Conservation (phyloP, 2,329 filamentous ascomycete genomes). For the Gaeumannomyces tritici region DNA sequence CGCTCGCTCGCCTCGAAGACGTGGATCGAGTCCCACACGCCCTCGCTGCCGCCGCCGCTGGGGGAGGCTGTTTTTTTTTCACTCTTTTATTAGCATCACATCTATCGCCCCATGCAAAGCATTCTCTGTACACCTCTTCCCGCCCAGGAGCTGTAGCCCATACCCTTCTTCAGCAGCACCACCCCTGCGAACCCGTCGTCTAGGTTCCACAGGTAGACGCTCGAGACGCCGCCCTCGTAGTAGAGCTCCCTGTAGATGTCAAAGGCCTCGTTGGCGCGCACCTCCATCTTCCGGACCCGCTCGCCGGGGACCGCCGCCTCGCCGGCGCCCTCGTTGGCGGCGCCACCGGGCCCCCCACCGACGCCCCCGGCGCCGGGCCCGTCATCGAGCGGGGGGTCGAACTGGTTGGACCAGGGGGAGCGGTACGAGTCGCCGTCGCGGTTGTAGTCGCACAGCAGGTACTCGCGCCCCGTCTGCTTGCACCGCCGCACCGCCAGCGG, state of each 20-base stretch:
- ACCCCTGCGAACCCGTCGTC: slow-evolving; percentile 97
- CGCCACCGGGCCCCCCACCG: slow-evolving; percentile 37
- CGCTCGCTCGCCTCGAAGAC: slow-evolving; percentile 95
- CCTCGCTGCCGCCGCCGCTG: slow-evolving; percentile 53
- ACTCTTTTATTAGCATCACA: too few species aligned
- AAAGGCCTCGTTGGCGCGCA: slow-evolving; percentile 90
- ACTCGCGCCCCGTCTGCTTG: slow-evolving; percentile 83
- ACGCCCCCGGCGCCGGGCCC: slow-evolving; percentile 42
- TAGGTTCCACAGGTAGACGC: slow-evolving; percentile 96
- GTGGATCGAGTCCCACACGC: slow-evolving; percentile 96
- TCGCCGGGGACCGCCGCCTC: slow-evolving; percentile 87
- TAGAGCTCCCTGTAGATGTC: slow-evolving; percentile 95
- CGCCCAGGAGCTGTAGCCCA: too few species aligned
- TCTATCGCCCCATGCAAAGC: too few species aligned
- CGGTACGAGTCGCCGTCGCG: slow-evolving; percentile 96
- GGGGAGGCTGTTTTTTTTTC: slow-evolving; percentile 46
- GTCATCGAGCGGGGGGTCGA: slow-evolving; percentile 77
- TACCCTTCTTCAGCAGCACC: slow-evolving; percentile 89
- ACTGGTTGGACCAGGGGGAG: slow-evolving; percentile 98
- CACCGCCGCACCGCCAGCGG: slow-evolving; percentile 81
- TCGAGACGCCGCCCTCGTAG: slow-evolving; percentile 91
- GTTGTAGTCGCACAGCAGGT: slow-evolving; percentile 99
- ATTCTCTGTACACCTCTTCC: too few species aligned
- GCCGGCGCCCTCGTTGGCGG: slow-evolving; percentile 48
- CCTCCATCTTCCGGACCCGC: slow-evolving; percentile 84